Conservation (phyloP, 805 yeast species). For the Blastobotrys terrestris region DNA sequence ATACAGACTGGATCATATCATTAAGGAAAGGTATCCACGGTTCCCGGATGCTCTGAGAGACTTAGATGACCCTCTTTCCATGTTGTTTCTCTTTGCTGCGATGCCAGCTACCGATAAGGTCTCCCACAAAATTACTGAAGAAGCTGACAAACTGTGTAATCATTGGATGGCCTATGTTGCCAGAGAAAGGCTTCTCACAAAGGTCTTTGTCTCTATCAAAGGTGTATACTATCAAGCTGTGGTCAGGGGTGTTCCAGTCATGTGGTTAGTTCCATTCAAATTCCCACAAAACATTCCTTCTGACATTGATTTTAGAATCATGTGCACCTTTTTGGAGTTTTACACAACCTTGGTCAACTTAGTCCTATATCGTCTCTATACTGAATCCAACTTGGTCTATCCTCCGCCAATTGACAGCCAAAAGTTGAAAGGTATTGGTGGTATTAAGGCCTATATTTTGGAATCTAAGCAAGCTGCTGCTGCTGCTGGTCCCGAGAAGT, state of each 20-base stretch:
- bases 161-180: conserved; percentile 96
- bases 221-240: conserved; percentile 94
- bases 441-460: conserved; percentile 75
- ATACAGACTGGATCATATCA: conserved; percentile 81
- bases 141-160: conserved; percentile 79
- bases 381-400: conserved; percentile 77
- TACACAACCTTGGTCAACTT: conserved; percentile 89
- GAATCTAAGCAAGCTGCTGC: conserved; percentile 36
- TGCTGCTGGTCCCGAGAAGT: background rate
- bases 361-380: conserved; percentile 76
- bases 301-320: conserved; percentile 92
- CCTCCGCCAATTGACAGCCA: conserved; percentile 79
- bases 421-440: conserved; percentile 82
- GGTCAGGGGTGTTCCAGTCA: conserved; percentile 83
- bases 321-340: conserved; percentile 94
- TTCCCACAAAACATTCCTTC: conserved; percentile 93
- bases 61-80: conserved; percentile 88
- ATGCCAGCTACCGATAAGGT: conserved; percentile 91
- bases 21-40: conserved; percentile 93
- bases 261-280: conserved; percentile 96
- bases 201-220: conserved; percentile 92
- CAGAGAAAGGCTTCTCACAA: conserved; percentile 70
- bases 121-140: conserved; percentile 72
- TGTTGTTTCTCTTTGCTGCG: conserved; percentile 88
- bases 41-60: conserved; percentile 90